Conservation (phyloP, 495 filamentous ascomycete species). For the Podospora didyma region DNA sequence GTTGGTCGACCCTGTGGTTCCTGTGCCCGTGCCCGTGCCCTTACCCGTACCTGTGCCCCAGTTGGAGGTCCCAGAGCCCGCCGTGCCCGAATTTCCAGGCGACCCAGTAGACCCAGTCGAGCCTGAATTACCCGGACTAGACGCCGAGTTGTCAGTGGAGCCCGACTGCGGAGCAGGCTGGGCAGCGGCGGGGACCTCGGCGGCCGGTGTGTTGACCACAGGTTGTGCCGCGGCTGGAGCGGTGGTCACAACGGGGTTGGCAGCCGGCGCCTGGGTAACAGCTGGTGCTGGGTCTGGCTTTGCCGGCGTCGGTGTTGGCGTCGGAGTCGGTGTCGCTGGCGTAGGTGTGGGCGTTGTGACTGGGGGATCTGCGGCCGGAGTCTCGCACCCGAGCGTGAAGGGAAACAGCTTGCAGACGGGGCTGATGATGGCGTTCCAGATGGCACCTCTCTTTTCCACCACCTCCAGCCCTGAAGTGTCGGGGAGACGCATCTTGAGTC, state of each 20-base stretch:
- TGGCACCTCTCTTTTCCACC: neutral
- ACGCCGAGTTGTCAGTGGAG: neutral
- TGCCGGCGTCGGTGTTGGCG: slow-evolving; percentile 1
- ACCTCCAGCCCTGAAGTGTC: neutral
- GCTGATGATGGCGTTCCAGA: neutral
- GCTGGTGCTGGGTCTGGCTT: slow-evolving; percentile 3
- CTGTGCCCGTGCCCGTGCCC: neutral
- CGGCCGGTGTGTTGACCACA: neutral
- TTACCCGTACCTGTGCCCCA: neutral
- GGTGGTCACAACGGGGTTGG: neutral
- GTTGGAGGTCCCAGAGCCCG: neutral
- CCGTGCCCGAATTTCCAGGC: neutral
- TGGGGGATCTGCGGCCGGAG: no score
- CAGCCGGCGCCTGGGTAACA: neutral
- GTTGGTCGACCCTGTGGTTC: neutral
- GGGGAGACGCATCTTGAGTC: neutral
- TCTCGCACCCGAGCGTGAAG: neutral
- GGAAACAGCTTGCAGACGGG: neutral
- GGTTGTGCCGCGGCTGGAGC: neutral
- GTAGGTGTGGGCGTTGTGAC: neutral
- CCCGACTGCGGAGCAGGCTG: neutral
- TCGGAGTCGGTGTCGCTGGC: neutral
- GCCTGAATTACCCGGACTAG: slow-evolving; percentile 2
- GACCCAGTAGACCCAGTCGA: slow-evolving; percentile 4
- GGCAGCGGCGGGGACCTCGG: neutral